Base-by-base conservation (phyloP, 768 basidiomycete genomes). In the Roridomyces roridus region DNA sequence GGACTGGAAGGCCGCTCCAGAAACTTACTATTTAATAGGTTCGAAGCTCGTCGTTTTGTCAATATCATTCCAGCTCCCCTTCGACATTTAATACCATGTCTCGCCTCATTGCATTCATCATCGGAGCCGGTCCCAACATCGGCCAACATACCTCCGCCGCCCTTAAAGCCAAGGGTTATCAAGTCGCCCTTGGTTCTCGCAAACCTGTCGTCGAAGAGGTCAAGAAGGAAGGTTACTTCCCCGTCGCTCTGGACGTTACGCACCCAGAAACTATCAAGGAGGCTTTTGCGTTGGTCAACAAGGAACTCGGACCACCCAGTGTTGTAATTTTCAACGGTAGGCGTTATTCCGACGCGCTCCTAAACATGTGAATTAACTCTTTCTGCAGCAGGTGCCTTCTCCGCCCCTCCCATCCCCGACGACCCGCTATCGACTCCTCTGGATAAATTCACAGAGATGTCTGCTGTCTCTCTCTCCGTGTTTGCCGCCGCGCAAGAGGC, bases 301-400 rank as follows among this genome's bases (percentile, higher is more conserved):
- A 67, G 39, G 65, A 68, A 11, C 74, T 82, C 43, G 81, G 79
- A 7, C 67, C 73, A 12, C 62, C 80, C 5, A 80, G 78, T 41
- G 67, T 81, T 40, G 79, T 83, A 6, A 67, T 81, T 35, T 80
- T 75, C 60, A 82, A 81, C 55, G 80, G 80, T 57, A 68, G 57
- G 36, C 49, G 44, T 37, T 59, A 46, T 21, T 18, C 64, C n/a
- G n/a, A n/a, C 29, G 12, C 37, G 14, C 11, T 24, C 17, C 6
- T 41, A 7, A 6, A n/a, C 9, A 44, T 24, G 41, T 43, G 4
- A 10, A 21, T n/a, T n/a, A n/a, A n/a, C n/a, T n/a, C n/a, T n/a
- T n/a, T n/a, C n/a, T n/a, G n/a, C n/a, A 70, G 65, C 63, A 48
- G 65, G 65, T 1, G 51, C 53, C 20, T 36, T 62, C n/a, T 26